Percentiles rank a stretch among this genome's conserved stretches.
Conservation (phyloP, 2,329 filamentous ascomycete genomes). For the Rugonectria rugulosa region DNA sequence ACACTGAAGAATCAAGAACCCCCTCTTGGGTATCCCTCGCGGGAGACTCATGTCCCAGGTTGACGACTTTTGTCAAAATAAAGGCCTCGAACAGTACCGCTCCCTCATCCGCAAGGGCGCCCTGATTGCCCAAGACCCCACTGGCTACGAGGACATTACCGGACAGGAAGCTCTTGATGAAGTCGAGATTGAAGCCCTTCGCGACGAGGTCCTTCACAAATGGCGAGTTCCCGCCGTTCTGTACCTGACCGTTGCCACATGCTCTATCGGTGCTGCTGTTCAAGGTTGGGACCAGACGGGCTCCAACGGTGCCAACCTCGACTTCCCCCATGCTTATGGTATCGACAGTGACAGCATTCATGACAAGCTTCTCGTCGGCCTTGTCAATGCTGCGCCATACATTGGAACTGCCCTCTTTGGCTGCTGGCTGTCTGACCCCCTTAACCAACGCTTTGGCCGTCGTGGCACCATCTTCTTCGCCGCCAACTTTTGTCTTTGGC, state of each 20-base stretch:
- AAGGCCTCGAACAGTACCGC: slow-evolving; percentile 65
- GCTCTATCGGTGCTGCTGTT: slow-evolving; percentile 74
- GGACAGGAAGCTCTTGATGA: slow-evolving; percentile 65
- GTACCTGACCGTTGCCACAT: slow-evolving; percentile 72
- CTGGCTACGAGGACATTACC: slow-evolving; percentile 65
- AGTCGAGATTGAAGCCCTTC: slow-evolving; percentile 65
- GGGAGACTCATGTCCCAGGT: slow-evolving; percentile 61
- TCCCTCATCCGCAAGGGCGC: slow-evolving; percentile 72
- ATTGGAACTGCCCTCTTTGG: slow-evolving; percentile 59
- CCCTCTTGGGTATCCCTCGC: slow-evolving; percentile 61
- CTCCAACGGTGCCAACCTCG: slow-evolving; percentile 68
- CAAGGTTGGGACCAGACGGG: slow-evolving; percentile 75
- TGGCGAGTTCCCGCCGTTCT: slow-evolving; percentile 70
- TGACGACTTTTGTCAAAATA: slow-evolving; percentile 66
- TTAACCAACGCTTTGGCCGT: slow-evolving; percentile 56
- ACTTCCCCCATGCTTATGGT: slow-evolving; percentile 63
- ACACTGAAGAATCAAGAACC: slow-evolving; percentile 51
- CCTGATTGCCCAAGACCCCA: slow-evolving; percentile 75
- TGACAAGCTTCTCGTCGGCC: slow-evolving; percentile 64
- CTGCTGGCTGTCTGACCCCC: slow-evolving; percentile 73
- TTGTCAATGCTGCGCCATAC: slow-evolving; percentile 69
- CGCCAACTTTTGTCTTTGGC: slow-evolving; percentile 74
- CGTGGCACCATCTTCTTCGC: slow-evolving; percentile 72
- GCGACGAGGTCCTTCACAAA: slow-evolving; percentile 70
- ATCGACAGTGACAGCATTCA: slow-evolving; percentile 45